These are phyloP conservation scores for Aspergillus fructus DNA, from an alignment of 2,329 filamentous ascomycete species.

Conservation along the genomic window DNA sequence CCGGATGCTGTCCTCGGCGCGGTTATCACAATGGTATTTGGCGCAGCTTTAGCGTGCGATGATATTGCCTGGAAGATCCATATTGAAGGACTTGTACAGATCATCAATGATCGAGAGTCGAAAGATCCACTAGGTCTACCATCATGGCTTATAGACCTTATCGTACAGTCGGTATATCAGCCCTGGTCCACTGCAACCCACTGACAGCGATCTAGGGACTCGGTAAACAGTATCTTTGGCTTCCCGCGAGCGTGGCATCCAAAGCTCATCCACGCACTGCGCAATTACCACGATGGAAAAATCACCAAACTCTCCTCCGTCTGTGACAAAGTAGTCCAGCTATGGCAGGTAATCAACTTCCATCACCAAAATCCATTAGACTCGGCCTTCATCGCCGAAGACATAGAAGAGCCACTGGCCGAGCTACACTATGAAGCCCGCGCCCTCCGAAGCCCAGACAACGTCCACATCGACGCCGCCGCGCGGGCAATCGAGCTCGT, in stretches of 20 bases:
- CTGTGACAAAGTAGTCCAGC: neutral
- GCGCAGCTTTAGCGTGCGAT: constrained; percentile 1
- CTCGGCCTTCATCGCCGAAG: neutral
- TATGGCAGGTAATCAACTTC: neutral
- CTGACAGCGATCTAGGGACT: constrained; percentile 1
- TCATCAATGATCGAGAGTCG: neutral
- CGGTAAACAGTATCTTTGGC: constrained; percentile 3
- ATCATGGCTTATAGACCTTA: constrained; percentile 4
- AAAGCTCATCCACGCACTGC: neutral
- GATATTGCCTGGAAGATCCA: constrained; percentile 3
- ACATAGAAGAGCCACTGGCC: constrained; percentile 5
- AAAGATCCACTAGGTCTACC: neutral
- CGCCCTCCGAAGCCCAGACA: neutral
- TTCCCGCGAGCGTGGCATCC: constrained; percentile 7
- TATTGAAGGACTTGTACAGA: neutral
- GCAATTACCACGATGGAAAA: neutral
- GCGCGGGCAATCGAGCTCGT: constrained; percentile 3
- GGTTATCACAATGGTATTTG: constrained; percentile 2
- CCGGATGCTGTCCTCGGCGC: constrained; percentile 1
- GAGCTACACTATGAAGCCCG: constrained; percentile 4
- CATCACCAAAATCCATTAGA: neutral
- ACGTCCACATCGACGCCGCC: neutral
- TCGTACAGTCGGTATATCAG: neutral
- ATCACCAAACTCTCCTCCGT: neutral
- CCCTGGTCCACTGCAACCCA: neutral